Base-by-base conservation (phyloP, 2,329 filamentous ascomycete genomes). In the Fusarium avenaceum region DNA sequence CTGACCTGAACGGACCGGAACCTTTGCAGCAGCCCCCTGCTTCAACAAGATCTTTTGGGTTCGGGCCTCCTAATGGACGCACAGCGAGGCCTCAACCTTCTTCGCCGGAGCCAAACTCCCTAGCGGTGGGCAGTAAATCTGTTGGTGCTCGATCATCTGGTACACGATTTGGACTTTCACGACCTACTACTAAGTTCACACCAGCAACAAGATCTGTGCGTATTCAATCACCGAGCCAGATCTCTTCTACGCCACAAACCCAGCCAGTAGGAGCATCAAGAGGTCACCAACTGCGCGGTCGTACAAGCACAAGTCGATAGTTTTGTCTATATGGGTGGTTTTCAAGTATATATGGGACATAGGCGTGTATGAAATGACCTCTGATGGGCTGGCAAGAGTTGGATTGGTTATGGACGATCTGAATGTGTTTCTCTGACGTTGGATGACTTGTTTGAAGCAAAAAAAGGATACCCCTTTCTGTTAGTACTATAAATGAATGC, bases 401-500 rank as follows among this genome's bases (percentile, higher is more conserved):
- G 53, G 42, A n/a, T 43, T 60, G 57, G 47, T 42, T 47, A 33
- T 33, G 46, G 38, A 60, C 26, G 43, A 53, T 59, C 52, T 69
- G 57, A 46, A 64, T 62, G 48, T 50, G 52, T 40, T 65, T 67
- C 38, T 60, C 57, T 63, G 43, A 65, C 61, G 54, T 68, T 67
- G 62, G 58, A 70, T 65, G 68, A 64, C 32, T 57, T 53, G 56
- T 56, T 71, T 71, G 54, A 53, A 30, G 28, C 28, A 30, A 62
- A 64, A 63, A 63, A 64, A 67, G 64, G 71, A 73, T 74, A 74
- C 69, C 72, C 72, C 62, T 62, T 63, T 70, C 55, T 68, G 63
- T 61, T 70, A 51, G 46, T 58, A 57, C 47, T 46, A 56, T 64
- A 57, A 56, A 56, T 50, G 52, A 55, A 60, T 63, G 57, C 62